Evolutionary conservation across 2,329 filamentous ascomycete species (phyloP), one percentile per base, ranked within the genome.

Genomic region (Aurifilum marmelostoma): DNA sequence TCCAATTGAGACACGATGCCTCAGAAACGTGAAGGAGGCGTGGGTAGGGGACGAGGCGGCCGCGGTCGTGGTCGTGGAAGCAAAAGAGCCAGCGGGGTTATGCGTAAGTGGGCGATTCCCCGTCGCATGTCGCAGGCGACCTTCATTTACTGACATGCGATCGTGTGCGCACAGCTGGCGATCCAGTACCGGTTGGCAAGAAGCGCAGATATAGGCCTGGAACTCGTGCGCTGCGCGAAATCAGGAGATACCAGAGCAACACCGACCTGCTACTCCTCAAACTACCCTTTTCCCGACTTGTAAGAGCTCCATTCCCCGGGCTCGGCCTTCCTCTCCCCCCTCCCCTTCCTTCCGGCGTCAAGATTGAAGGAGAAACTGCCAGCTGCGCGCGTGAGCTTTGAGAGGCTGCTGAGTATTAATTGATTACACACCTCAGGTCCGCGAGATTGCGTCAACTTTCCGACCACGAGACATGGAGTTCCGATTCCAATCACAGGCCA

Each of bases 401-500:
- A 37, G 24, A 27, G 21, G 7, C 27, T 4, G 7, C 27, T 4
- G 41, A 6, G 32, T 2, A 37, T 66, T 65, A 6, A 69, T 59
- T 8, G 14, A 3, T 1, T 16, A 18, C 71, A 74, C 75, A 0
- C 21, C 41, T 34, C 71, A 87, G 85, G 84, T 92, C 67, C 89
- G 91, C 79, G 92, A 94, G 81, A 92, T 94, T 73, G 91, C 91
- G 4, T 77, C 92, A 37, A 81, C 85, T 1, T 84, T 91, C 71
- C 88, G 89, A 24, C 87, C 88, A 5, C 79, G 80, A 47, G 88
- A 88, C 70, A 84, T 89, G 68, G 91, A 92, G 71, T 89, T 98
- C 79, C 89, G 95, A 74, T 99, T 96, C 94, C 96, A 98, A 83
- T 97, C 92, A 66, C 95, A 97, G 75, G 95, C 96, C 65, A 96